A percentile compares a stretch with the other conserved stretches of the same genome.
Conservation (phyloP, 148 eudicot genomes). For the Rhododendron griersonianum region DNA sequence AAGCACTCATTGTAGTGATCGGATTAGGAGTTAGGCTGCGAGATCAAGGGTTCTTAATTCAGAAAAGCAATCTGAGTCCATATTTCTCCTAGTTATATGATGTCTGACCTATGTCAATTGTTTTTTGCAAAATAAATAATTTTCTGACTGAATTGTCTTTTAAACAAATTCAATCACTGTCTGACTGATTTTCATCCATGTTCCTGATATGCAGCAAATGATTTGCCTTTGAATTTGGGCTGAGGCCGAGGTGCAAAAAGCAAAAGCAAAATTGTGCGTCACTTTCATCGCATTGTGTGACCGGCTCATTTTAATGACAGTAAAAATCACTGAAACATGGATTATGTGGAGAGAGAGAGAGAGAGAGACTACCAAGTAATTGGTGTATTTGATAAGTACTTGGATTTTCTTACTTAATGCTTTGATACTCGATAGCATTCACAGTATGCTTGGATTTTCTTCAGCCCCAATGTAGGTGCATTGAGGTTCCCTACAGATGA, state of each 20-base stretch:
- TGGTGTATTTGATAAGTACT: no score
- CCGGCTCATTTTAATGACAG: background rate
- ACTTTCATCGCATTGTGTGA: background rate
- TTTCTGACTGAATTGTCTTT: background rate
- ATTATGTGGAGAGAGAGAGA: no score
- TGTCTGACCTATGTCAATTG: background rate
- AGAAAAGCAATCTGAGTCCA: background rate
- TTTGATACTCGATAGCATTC: no score
- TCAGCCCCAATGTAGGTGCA: background rate
- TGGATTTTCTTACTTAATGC: no score
- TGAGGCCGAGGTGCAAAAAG: no score
- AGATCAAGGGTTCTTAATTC: background rate
- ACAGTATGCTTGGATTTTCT: no score
- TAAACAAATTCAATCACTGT: background rate
- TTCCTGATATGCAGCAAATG: background rate
- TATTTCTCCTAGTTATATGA: background rate
- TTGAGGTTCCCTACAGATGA: background rate
- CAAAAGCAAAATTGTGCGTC: no score
- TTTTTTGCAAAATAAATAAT: background rate
- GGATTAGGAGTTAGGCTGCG: background rate
- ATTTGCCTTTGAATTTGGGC: background rate
- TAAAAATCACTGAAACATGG: background rate
- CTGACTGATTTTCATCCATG: background rate
- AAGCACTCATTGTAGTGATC: background rate
- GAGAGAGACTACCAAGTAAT: no score